A percentile compares a stretch with the other conserved stretches of the same genome.
These are phyloP conservation scores for barrel medic (Medicago truncatula) DNA, from an alignment of 306 rosid genomes.

Conservation along the genomic window MtrunA17r5.0-ANR NC_053042.1:40297501-40298000, in stretches of 20 bases:
- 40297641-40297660: conserved; percentile 29
- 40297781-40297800: conserved; percentile 18
- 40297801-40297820: not conserved
- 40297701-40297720: conserved; percentile 17
- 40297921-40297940: conserved; percentile 8
- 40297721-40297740: conserved; percentile 21
- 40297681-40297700: conserved; percentile 27
- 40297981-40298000: conserved; percentile 9
- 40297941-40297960: conserved; percentile 18
- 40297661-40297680: conserved; percentile 20
- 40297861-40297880: conserved; percentile 27
- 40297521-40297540: conserved; percentile 30
- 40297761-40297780: conserved; percentile 27
- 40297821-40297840: conserved; percentile 1
- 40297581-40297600: conserved; percentile 20
- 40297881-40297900: conserved; percentile 17
- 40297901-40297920: conserved; percentile 19
- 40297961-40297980: conserved; percentile 24
- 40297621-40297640: not conserved
- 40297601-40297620: conserved; percentile 13
- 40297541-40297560: conserved; percentile 28
- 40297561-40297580: conserved; percentile 26
- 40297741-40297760: conserved; percentile 2
- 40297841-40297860: conserved; percentile 11
- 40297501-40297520: conserved; percentile 23